Base-by-base conservation (phyloP, 1,284 basidiomycete species). In the Austroboletus rostrupii region DNA sequence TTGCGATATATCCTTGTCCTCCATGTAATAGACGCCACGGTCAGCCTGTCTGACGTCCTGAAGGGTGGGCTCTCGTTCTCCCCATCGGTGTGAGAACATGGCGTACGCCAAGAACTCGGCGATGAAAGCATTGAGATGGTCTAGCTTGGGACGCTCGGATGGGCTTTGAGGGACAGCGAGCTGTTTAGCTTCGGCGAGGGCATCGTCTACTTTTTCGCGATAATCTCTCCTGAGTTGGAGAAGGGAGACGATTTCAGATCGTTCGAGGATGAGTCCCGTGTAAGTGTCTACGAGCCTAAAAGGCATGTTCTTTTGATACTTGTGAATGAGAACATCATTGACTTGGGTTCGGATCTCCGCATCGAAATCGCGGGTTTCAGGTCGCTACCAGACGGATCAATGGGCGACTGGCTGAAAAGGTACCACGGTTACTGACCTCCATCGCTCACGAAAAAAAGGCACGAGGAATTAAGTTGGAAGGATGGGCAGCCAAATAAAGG, bases 11-110 rank as follows among this genome's bases (percentile, higher is more conserved):
- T 48, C 39, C 20, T 17, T 5, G 16, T 14, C 20, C 3, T 17
- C 8, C 50, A 59, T 48, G 13, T 51, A 54, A 36, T 59, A 59
- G 38, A 62, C 42, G 21, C 57, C 57, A 6, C 9, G 16, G 13
- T 20, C 10, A 14, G 54, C 45, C 26, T 43, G 39, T 46, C 45
- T 49, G 48, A 59, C 47, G 7, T 59, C 60, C 16, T 46, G 28
- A 7, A 59, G 43, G 14, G 44, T 40, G 23, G 55, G 48, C 32
- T 61, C 61, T 29, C 28, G 42, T 21, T 37, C 60, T 17, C 52
- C 46, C 59, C 61, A 61, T 14, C 55, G 47, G 20, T 61, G 59
- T 7, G 61, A 61, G 26, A 61, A 57, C 57, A 60, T 61, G 36
- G 57, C 60, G 28, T 49, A 61, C 10, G 53, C 59, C 43, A 60